Evolutionary conservation across 345 rosid species (phyloP), one percentile per base, ranked within the genome.

Genomic region (Syzygium aromaticum): DNA sequence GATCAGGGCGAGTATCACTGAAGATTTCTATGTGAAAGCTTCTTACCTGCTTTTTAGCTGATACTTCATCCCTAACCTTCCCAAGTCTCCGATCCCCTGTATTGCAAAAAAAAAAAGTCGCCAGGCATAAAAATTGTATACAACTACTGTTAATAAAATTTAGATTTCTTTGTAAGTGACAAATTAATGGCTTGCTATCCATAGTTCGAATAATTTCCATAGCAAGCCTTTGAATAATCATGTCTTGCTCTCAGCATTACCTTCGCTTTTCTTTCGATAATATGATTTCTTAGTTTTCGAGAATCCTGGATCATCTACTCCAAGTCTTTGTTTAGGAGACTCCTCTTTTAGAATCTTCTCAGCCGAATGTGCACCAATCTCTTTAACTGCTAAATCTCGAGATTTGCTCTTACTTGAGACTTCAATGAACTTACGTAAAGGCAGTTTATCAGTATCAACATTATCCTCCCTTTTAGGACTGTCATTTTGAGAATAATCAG

Each of bases 401-500:
- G 51, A 51, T 51, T 84, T 89, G 67, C 85, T 84, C 73, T 83
- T 88, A 84, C 91, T 84, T 7, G 86, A 84, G 46, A 89, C 84
- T 64, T 87, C 92, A 90, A 88, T 87, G 14, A 85, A 85, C 40
- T 87, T 86, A 85, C 84, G 86, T 84, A 80, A 54, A 88, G 88
- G 82, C 38, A 67, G 87, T 84, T 88, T 89, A 57, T 90, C 89
- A 25, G 64, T 21, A 88, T 87, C 89, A 77, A 83, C 85, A 52
- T 27, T 80, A 87, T 89, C 87, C 78, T 90, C 91, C 86, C 82
- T 89, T 38, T 64, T 87, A 80, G 92, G 92, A 86, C 93, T 91
- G 86, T 51, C 90, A 67, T 87, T 90, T 77, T 88, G 89, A 52
- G 92, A 93, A 86, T 93, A 90, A 64, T 92, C 90, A 88, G 98